Base-by-base conservation (phyloP, 805 yeast genomes). In the Metschnikowia sp. region DNA sequence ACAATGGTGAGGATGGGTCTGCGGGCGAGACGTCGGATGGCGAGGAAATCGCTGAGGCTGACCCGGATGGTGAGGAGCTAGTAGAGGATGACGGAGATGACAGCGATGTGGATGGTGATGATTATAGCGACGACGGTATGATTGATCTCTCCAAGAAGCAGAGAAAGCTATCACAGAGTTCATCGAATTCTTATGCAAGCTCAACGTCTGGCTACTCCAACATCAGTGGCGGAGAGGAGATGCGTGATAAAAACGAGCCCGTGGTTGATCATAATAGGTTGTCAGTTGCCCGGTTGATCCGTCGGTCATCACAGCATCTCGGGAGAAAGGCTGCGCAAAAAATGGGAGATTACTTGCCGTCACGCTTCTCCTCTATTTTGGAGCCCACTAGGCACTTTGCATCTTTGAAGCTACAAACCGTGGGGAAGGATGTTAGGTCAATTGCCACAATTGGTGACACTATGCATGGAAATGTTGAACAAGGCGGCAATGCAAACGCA, bases 351-450 rank as follows among this genome's bases (percentile, higher is more conserved):
- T 85, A 84, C 51, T 73, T 91, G 19, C 97, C 97, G 2, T 74
- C 83, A 10, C 81, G 86, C 45, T 82, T 91, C 35, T 81, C 88
- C 10, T 87, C 96, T 2, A 83, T 91, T 48, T 70, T 91, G 57
- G 97, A 91, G 60, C 95, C 97, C 11, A 81, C 87, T 19, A 77
- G 99, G 52, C 96, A 91, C 61, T 94, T 88, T 74, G 97, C 98
- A 0, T 87, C 83, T 44, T 74, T 92, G 54, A 90, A 88, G 62
- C 76, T 92, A 18, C 68, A 62, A 39, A 60, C 70, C n/a, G 50
- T 60, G 19, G 65, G 67, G 28, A 69, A 68, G 48, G 76, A 72
- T 51, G 69, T 70, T 33, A 70, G 68, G 49, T 62, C 80, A 49
- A 57, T 71, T 48, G 71, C 77, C 6, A 6, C 22, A 22, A 22